These are phyloP conservation scores for Plasmopara halstedii DNA, from an alignment of 352 stramenopile species.

Conservation along the genomic window DNA sequence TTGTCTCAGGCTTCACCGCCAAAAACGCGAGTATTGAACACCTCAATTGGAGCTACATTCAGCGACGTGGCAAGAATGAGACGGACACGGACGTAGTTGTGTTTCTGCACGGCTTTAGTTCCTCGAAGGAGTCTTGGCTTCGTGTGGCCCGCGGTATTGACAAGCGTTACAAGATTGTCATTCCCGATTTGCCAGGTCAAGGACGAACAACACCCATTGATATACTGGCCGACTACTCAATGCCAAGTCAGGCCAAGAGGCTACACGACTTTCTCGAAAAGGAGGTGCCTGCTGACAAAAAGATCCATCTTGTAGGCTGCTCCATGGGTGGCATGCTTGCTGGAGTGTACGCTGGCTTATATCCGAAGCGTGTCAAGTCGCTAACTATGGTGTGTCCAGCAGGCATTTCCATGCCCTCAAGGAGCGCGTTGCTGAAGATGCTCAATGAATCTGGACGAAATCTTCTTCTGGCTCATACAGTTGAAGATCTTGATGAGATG, in stretches of 20 bases:
- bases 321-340: constrained; percentile 76
- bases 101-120: constrained; percentile 69
- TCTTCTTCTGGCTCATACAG: constrained; percentile 48
- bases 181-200: constrained; percentile 65
- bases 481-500: constrained; percentile 56
- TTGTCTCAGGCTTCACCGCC: constrained; percentile 39
- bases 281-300: constrained; percentile 35
- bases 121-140: constrained; percentile 61
- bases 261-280: constrained; percentile 54
- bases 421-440: constrained; percentile 47
- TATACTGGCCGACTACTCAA: constrained; percentile 35
- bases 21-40: constrained; percentile 38
- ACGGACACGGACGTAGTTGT: constrained; percentile 43
- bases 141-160: constrained; percentile 42
- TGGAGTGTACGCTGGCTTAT: constrained; percentile 56
- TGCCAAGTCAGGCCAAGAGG: constrained; percentile 40
- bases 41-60: constrained; percentile 72
- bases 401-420: constrained; percentile 57
- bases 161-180: constrained; percentile 45
- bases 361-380: constrained; percentile 45
- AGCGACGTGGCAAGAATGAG: constrained; percentile 34
- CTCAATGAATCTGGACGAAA: constrained; percentile 59
- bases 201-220: constrained; percentile 49
- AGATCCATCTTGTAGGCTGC: constrained; percentile 66
- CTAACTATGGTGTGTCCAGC: constrained; percentile 71